phyloP scores from a whole-genome alignment of 108 stramenopile genomes.

The Skeletonema menzelii region DNA sequence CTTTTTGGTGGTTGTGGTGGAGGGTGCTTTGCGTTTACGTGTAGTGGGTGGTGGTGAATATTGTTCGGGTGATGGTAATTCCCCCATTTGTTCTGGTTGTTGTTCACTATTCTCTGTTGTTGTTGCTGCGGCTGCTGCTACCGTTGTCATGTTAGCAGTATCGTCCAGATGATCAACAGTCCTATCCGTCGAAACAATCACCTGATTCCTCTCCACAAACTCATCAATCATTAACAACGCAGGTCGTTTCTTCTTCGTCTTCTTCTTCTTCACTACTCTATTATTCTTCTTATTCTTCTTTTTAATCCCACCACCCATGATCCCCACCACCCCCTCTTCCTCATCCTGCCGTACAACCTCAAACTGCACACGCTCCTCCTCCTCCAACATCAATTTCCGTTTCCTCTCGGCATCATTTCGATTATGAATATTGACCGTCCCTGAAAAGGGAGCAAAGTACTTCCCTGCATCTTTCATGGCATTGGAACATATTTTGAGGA shows the following conservation, averaged over 20 bases:
- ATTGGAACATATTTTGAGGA: not conserved
- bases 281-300: too few relatives aligned
- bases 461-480: slow-evolving; percentile 1
- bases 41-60: too few relatives aligned
- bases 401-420: not conserved
- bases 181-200: not conserved
- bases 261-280: not conserved
- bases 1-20: not conserved
- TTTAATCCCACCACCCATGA: too few relatives aligned
- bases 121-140: not conserved
- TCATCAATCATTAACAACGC: slow-evolving; percentile 7
- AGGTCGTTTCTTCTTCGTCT: not conserved
- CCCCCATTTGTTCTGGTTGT: not conserved
- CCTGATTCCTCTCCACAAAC: not conserved
- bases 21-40: not conserved
- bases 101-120: not conserved
- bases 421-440: not conserved
- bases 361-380: too few relatives aligned
- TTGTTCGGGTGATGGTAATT: not conserved
- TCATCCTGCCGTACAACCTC: not conserved
- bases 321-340: not conserved
- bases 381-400: not conserved
- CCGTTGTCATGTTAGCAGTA: not conserved
- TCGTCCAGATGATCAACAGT: not conserved
- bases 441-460: slow-evolving; percentile 3